Base-by-base conservation (phyloP, 1,284 basidiomycete genomes). In the Ceratobasidium sp. region DNA sequence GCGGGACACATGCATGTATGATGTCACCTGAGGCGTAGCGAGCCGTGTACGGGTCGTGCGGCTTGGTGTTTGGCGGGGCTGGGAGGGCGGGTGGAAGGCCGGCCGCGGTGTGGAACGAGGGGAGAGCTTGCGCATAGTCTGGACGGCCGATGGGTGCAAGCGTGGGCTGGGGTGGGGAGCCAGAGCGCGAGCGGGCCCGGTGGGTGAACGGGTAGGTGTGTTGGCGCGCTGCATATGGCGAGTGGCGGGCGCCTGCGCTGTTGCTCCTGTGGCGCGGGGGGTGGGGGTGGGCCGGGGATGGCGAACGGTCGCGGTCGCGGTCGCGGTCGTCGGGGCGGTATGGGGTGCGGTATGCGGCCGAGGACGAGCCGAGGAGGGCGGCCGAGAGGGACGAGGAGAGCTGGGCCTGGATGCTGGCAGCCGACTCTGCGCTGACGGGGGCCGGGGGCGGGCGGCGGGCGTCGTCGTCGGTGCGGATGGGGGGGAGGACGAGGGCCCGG, bases 321-420 rank as follows among this genome's bases (percentile, higher is more conserved):
- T n/a, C 50, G 36, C 50, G 64, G 1, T 16, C 18, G 6, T 45
- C 50, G 36, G 59, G 41, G 52, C 52, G 52, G 43, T 55, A 67
- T 4, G 64, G 64, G 23, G 64, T 39, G 36, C 64, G 64, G 52
- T 67, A 67, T 16, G 64, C 48, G 23, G 50, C 23, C 10, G 64
- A 67, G 26, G 64, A 39, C 32, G 64, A 67, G 48, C 64, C 64
- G 36, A 67, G 64, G 28, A 67, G 52, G n/a, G 64, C 64, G 39
- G 64, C 64, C 30, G 64, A 67, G 46, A 67, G 64, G 34, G 64
- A 67, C 21, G 64, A 67, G 16, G 64, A 67, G 34, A 67, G 64
- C 41, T 67, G 48, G 50, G 64, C 64, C 50, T 67, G 64, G 41
- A 67, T 67, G 41, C 64, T 67, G 18, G 64, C 64, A 34, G 64